Evolutionary conservation across 2,329 filamentous ascomycete genomes (phyloP).

Genomic region (Cladosporium phlei): DNA sequence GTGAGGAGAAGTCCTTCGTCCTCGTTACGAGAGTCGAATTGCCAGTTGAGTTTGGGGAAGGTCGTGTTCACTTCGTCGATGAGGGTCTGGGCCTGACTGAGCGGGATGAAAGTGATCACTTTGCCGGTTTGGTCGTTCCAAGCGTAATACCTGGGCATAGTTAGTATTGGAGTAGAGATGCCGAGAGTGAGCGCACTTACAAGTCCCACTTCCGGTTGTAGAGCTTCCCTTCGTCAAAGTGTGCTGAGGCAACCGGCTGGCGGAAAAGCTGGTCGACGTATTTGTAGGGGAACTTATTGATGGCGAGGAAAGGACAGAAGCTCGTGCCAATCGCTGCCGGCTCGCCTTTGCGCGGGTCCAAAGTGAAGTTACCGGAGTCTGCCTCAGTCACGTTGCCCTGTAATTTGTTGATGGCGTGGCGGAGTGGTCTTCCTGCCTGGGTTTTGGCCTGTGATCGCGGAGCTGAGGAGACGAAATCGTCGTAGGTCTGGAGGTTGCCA

Average conservation of each 20-base stretch:
- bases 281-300: constrained; percentile 55
- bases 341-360: constrained; percentile 29
- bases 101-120: constrained; percentile 64
- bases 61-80: constrained; percentile 59
- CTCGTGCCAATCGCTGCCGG: constrained; percentile 28
- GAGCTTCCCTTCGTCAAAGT: constrained; percentile 57
- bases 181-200: constrained; percentile 49
- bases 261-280: constrained; percentile 49
- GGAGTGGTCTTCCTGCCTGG: no score
- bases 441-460: no score
- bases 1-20: constrained; percentile 54
- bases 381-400: no score
- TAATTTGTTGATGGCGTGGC: no score
- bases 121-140: constrained; percentile 32
- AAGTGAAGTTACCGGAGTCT: no score
- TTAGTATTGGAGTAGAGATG: constrained; percentile 11
- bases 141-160: constrained; percentile 25
- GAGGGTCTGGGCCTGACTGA: constrained; percentile 60
- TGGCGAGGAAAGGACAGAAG: constrained; percentile 41
- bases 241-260: constrained; percentile 48
- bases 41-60: constrained; percentile 50
- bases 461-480: constrained; percentile 1
- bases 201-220: constrained; percentile 66
- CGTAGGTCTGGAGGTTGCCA: constrained; percentile 3
- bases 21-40: constrained; percentile 52